A percentile compares a stretch with the other conserved stretches of the same genome.
phyloP scores from a whole-genome alignment of 2,329 filamentous ascomycete genomes.

The Penicillium rolfsii region DNA sequence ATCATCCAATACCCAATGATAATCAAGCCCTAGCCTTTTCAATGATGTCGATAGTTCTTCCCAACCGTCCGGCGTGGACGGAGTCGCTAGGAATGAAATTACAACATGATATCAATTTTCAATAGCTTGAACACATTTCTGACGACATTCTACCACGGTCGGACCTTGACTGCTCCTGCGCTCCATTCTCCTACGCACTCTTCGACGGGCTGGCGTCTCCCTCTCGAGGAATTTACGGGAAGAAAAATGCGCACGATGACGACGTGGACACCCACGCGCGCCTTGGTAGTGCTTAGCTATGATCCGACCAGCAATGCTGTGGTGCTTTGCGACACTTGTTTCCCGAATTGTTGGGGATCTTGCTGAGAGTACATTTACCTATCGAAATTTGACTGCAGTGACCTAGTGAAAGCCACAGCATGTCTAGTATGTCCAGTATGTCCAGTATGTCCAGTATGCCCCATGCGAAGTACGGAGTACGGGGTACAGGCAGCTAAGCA shows the following conservation, averaged over 20 bases:
- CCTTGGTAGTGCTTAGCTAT: not conserved
- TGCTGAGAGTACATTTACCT: not conserved
- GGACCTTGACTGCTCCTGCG: not conserved
- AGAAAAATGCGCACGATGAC: constrained; percentile 24
- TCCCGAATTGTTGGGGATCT: not conserved
- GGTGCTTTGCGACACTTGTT: not conserved
- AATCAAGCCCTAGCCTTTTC: not conserved
- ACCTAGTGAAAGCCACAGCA: not conserved
- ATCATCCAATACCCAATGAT: constrained; percentile 1
- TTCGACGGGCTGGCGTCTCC: not conserved
- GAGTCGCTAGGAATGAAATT: not conserved
- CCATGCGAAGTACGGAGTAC: not conserved
- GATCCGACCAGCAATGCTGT: not conserved
- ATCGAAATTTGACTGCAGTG: not conserved
- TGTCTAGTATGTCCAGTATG: not conserved
- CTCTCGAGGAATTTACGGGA: constrained; percentile 11
- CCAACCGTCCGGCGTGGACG: not conserved
- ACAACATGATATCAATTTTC: constrained; percentile 16
- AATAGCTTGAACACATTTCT: constrained; percentile 25
- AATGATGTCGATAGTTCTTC: constrained; percentile 3
- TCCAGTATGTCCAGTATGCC: not conserved
- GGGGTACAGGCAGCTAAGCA: not conserved
- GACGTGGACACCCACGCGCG: constrained; percentile 11
- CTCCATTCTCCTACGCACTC: constrained; percentile 3
- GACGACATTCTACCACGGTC: constrained; percentile 19